These are phyloP conservation scores for Sphaerulina musiva DNA, from an alignment of 2,329 filamentous ascomycete genomes.

Conservation along the genomic window DNA sequence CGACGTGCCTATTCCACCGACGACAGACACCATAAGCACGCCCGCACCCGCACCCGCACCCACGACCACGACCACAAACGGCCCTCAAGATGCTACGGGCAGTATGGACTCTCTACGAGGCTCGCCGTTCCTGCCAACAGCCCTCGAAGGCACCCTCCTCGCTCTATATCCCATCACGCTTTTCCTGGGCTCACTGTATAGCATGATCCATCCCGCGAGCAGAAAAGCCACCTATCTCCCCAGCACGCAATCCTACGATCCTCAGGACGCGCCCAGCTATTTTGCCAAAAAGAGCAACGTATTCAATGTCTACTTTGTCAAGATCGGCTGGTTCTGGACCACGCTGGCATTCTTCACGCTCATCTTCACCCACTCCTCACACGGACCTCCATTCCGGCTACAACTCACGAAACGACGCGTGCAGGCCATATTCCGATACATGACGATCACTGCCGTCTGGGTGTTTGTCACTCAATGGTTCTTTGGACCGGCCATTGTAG, in stretches of 20 bases:
- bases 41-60: neutral
- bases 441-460: slow-evolving; percentile 70
- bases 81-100: slow-evolving; percentile 1
- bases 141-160: slow-evolving; percentile 59
- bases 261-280: slow-evolving; percentile 62
- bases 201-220: slow-evolving; percentile 69
- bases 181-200: slow-evolving; percentile 74
- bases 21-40: neutral
- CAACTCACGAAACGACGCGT: slow-evolving; percentile 43
- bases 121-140: slow-evolving; percentile 62
- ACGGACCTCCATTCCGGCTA: slow-evolving; percentile 39
- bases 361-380: slow-evolving; percentile 58
- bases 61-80: neutral
- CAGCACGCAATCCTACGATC: slow-evolving; percentile 56
- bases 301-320: slow-evolving; percentile 90
- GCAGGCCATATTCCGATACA: slow-evolving; percentile 63
- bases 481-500: slow-evolving; percentile 84
- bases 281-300: slow-evolving; percentile 92
- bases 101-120: slow-evolving; percentile 15
- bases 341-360: slow-evolving; percentile 67
- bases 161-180: slow-evolving; percentile 70
- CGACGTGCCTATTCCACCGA: slow-evolving; percentile 5
- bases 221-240: slow-evolving; percentile 57
- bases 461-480: slow-evolving; percentile 90
- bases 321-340: slow-evolving; percentile 90